phyloP scores from a whole-genome alignment of 495 filamentous ascomycete genomes.

The Neurospora sp. region DNA sequence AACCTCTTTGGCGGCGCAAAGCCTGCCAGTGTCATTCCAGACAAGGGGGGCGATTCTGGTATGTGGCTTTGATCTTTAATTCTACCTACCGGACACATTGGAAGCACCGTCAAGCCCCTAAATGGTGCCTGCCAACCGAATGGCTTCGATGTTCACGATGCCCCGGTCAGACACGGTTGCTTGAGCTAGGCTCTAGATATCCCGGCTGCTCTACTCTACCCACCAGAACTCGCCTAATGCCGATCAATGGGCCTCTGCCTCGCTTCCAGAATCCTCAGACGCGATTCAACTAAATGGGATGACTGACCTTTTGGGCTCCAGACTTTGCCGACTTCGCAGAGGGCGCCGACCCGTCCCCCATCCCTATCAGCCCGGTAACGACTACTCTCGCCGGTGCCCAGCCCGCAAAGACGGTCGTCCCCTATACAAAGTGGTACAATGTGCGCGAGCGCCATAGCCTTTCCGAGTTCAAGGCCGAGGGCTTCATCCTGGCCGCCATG shows the following conservation, averaged over 20 bases:
- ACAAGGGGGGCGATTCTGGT: slow-evolving; percentile 48
- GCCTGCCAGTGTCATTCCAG: slow-evolving; percentile 35
- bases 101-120: not conserved
- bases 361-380: slow-evolving; percentile 17
- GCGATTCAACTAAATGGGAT: not conserved
- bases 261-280: not conserved
- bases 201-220: not conserved
- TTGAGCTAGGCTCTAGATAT: not conserved
- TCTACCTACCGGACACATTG: not conserved
- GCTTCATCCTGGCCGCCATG: slow-evolving; percentile 67
- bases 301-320: slow-evolving; percentile 21
- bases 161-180: not conserved
- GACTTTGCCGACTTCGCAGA: slow-evolving; percentile 74
- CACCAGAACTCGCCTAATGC: not conserved
- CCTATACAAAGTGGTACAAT: slow-evolving; percentile 94
- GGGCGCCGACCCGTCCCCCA: slow-evolving; percentile 52
- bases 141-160: not conserved
- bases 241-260: not conserved
- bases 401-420: slow-evolving; percentile 39
- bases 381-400: slow-evolving; percentile 30
- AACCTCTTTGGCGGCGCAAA: slow-evolving; percentile 57
- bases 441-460: slow-evolving; percentile 79
- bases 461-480: slow-evolving; percentile 78
- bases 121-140: not conserved
- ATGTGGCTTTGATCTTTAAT: slow-evolving; percentile 20